These are phyloP conservation scores for Codiaeum variegatum DNA, from an alignment of 441 rosid genomes.

Conservation along the genomic window DNA sequence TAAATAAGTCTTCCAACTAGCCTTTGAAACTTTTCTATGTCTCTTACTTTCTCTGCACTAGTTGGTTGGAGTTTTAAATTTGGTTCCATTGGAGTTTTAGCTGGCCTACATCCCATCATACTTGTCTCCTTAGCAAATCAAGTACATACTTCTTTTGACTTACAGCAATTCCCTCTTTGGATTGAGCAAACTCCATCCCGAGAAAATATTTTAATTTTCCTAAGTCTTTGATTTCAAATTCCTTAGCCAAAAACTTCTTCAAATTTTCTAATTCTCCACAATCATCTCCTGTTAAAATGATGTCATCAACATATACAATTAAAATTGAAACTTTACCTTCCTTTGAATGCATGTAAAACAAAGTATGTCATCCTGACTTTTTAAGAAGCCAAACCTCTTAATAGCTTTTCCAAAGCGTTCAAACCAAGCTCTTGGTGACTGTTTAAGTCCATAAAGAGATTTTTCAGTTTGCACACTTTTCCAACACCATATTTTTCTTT, in stretches of 20 bases:
- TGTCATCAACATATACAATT: not conserved
- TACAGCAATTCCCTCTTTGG: not conserved
- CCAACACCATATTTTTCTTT: not conserved
- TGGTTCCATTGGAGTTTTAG: not conserved
- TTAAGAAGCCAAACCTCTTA: not conserved
- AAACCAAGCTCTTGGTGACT: constrained; percentile 21
- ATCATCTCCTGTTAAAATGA: not conserved
- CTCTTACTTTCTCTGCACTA: not conserved
- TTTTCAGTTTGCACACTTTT: not conserved
- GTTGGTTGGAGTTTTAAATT: not conserved
- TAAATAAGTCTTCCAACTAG: not conserved
- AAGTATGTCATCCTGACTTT: not conserved
- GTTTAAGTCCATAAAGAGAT: not conserved
- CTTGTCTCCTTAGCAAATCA: not conserved
- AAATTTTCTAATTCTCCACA: not conserved
- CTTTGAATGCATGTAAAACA: not conserved
- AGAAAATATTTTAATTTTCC: not conserved
- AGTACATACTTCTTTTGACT: not conserved
- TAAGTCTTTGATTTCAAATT: not conserved
- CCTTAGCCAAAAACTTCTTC: not conserved
- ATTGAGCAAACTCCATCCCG: not conserved
- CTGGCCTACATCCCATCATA: not conserved
- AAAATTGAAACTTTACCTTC: not conserved
- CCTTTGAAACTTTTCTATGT: not conserved
- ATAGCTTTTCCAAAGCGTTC: not conserved